These are phyloP conservation scores for Fusarium sp. DNA, from an alignment of 2,329 filamentous ascomycete genomes.

Conservation along the genomic window DNA sequence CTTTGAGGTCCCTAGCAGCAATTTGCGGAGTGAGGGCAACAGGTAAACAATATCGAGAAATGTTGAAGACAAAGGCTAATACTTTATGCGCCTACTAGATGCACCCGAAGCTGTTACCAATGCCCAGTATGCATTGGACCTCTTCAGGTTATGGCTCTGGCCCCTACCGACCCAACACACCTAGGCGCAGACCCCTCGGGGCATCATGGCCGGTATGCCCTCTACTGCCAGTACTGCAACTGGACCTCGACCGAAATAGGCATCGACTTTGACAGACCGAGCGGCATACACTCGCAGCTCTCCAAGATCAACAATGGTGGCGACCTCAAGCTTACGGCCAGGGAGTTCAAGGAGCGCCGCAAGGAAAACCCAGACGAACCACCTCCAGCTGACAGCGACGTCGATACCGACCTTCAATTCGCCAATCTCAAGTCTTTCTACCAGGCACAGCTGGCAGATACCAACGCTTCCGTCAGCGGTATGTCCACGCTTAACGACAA, in stretches of 20 bases:
- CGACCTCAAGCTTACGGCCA: conserved; percentile 63
- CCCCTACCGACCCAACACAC: conserved; percentile 65
- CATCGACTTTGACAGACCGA: conserved; percentile 90
- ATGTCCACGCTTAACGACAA: conserved; percentile 56
- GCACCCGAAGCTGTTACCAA: conserved; percentile 94
- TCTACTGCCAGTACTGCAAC: conserved; percentile 91
- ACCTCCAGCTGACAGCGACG: conserved; percentile 59
- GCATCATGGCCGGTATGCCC: conserved; percentile 73
- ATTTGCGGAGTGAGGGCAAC: conserved; percentile 92
- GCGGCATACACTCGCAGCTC: conserved; percentile 87
- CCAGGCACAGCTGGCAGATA: conserved; percentile 79
- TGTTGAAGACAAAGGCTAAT: conserved; percentile 39
- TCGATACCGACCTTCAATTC: conserved; percentile 80
- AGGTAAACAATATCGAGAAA: conserved; percentile 69
- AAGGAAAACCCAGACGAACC: conserved; percentile 61
- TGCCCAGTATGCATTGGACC: conserved; percentile 91
- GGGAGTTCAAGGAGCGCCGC: conserved; percentile 67
- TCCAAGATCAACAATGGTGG: conserved; percentile 77
- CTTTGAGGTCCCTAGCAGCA: conserved; percentile 95
- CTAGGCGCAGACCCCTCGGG: conserved; percentile 58
- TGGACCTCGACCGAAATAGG: conserved; percentile 94
- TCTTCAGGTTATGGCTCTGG: conserved; percentile 80
- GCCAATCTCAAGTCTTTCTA: conserved; percentile 85
- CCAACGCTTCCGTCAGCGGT: conserved; percentile 66
- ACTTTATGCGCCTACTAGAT: conserved; percentile 65